Conservation (phyloP, 371 early-diverging fungal genomes). For the Batrachochytrium dendrobatidis region DNA sequence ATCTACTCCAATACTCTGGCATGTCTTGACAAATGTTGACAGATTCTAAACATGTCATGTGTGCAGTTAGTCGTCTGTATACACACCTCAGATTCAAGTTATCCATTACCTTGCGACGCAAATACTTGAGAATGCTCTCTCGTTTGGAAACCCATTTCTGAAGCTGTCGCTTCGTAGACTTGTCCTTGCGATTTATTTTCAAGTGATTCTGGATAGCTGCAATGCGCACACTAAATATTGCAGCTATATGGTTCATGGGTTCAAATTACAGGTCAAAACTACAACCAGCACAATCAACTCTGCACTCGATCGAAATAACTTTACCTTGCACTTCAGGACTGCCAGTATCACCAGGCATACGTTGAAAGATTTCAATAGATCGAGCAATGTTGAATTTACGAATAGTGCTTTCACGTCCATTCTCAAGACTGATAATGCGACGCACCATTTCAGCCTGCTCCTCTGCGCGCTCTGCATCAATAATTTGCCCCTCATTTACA, state of each 20-base stretch:
- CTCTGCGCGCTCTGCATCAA: neutral
- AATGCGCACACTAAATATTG: constrained; percentile 83
- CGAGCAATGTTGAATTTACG: constrained; percentile 66
- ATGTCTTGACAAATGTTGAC: constrained; percentile 33
- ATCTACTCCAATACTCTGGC: constrained; percentile 35
- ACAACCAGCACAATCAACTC: too few relatives aligned
- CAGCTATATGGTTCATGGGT: constrained; percentile 53
- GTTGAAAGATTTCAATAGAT: constrained; percentile 71
- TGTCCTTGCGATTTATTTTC: constrained; percentile 72
- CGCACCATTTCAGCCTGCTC: constrained; percentile 58
- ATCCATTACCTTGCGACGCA: constrained; percentile 56
- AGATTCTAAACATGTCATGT: constrained; percentile 25
- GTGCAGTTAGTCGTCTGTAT: neutral
- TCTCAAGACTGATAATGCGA: constrained; percentile 68
- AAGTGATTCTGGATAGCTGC: constrained; percentile 77
- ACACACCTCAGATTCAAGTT: neutral
- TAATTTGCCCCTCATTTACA: neutral
- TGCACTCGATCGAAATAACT: too few relatives aligned
- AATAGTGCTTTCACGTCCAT: constrained; percentile 67
- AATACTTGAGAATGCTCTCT: constrained; percentile 78
- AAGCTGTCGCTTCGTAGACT: constrained; percentile 73
- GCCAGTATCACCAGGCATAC: constrained; percentile 76
- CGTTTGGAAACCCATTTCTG: constrained; percentile 73
- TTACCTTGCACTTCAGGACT: constrained; percentile 91
- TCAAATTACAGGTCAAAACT: neutral